phyloP scores from a whole-genome alignment of 1,139 yeast genomes.

The Debaryomyces udenii region DNA sequence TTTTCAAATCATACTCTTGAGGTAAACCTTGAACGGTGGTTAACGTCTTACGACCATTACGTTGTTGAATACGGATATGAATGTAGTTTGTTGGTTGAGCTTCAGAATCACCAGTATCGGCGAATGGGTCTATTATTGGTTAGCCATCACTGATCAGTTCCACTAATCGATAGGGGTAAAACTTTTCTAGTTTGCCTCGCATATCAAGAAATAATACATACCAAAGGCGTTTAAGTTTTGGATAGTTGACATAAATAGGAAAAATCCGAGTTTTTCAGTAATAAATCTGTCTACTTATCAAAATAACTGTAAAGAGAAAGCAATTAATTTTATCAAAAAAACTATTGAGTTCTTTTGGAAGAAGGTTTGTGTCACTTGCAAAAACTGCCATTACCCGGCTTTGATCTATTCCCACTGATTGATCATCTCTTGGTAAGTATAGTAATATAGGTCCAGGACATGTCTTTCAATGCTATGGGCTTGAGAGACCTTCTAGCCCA shows the following conservation, averaged over 20 bases:
- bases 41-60: constrained; percentile 98
- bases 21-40: constrained; percentile 99
- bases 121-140: constrained; percentile 79
- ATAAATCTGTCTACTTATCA: constrained; percentile 8
- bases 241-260: constrained; percentile 75
- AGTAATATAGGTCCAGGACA: too few species aligned
- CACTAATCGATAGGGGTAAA: too few species aligned
- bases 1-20: constrained; percentile 90
- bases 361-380: constrained; percentile 6
- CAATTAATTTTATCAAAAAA: constrained; percentile 8
- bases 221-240: constrained; percentile 96
- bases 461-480: too few species aligned
- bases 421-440: too few species aligned
- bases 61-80: constrained; percentile 98
- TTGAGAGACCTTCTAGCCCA: too few species aligned
- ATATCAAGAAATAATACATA: constrained; percentile 40
- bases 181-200: too few species aligned
- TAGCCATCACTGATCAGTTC: constrained; percentile 5
- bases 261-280: constrained; percentile 15
- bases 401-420: neutral
- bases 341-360: constrained; percentile 2
- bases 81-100: constrained; percentile 94
- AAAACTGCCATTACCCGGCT: constrained; percentile 8
- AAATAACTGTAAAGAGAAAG: constrained; percentile 8
- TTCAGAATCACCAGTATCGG: constrained; percentile 99